phyloP scores from a whole-genome alignment of 441 rosid species.

The Populus hybrid region DNA sequence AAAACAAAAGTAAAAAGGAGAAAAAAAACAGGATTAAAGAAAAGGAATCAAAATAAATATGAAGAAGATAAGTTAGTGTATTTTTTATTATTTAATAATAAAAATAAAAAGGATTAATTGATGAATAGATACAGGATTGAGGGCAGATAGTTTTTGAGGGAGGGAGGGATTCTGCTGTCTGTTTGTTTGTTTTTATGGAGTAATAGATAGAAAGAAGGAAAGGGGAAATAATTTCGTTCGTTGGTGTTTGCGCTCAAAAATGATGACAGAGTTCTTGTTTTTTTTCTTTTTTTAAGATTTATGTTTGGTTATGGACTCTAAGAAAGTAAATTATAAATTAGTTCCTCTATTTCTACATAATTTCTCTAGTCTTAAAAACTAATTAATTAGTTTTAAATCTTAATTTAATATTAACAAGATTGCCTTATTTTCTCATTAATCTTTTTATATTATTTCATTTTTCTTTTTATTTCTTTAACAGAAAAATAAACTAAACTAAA shows the following conservation, averaged over 20 bases:
- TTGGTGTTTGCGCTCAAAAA: not conserved
- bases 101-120: constrained; percentile 1
- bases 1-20: not conserved
- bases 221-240: not conserved
- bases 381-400: too few relatives aligned
- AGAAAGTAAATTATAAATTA: not conserved
- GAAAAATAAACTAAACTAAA: too few relatives aligned
- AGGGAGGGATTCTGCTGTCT: not conserved
- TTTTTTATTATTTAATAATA: not conserved
- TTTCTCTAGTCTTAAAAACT: too few relatives aligned
- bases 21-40: not conserved
- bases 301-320: not conserved
- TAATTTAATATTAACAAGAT: too few relatives aligned
- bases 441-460: too few relatives aligned
- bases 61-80: not conserved
- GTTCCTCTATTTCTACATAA: not conserved
- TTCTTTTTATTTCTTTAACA: too few relatives aligned
- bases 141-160: not conserved
- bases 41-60: not conserved
- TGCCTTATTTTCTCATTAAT: too few relatives aligned
- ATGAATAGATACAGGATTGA: constrained; percentile 16
- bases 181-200: not conserved
- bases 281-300: not conserved
- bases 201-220: not conserved
- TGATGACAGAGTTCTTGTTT: not conserved